Percentiles rank a stretch among this genome's conserved stretches.
Evolutionary conservation across 176 grass and related monocot species (phyloP).

Genomic region (Eragrostis nindensis): DNA sequence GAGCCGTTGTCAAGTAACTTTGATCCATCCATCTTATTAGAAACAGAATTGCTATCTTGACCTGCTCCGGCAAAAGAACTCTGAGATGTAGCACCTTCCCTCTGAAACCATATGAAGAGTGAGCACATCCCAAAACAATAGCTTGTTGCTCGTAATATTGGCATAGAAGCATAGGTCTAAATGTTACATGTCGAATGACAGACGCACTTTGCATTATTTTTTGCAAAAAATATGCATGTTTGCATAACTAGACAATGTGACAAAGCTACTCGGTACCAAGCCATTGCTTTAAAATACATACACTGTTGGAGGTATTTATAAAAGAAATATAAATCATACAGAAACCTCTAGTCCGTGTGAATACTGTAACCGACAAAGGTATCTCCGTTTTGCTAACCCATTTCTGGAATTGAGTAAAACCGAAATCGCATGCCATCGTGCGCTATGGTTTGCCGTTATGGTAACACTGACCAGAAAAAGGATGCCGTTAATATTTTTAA

Average conservation of each 20-base stretch:
- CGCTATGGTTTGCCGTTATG: neutral
- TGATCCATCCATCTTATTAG: conserved; percentile 35
- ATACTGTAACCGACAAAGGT: neutral
- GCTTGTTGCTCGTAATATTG: conserved; percentile 7
- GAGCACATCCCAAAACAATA: neutral
- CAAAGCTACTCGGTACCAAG: neutral
- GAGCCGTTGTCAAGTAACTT: conserved; percentile 17
- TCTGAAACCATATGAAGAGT: conserved; percentile 47
- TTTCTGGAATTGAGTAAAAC: neutral
- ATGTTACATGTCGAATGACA: neutral
- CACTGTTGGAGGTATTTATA: neutral
- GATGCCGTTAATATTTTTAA: neutral
- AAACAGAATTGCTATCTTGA: conserved; percentile 28
- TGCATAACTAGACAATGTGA: neutral
- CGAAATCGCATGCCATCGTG: neutral
- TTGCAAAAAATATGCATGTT: neutral
- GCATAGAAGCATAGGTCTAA: neutral
- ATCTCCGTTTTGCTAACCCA: too few species aligned
- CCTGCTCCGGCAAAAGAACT: conserved; percentile 10
- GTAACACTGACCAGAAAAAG: neutral
- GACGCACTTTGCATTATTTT: neutral
- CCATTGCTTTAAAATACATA: neutral
- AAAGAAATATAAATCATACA: neutral
- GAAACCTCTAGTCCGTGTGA: neutral
- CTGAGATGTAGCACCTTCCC: conserved; percentile 36